phyloP scores from a whole-genome alignment of 495 filamentous ascomycete genomes.

The Lentithecium fluviatile region DNA sequence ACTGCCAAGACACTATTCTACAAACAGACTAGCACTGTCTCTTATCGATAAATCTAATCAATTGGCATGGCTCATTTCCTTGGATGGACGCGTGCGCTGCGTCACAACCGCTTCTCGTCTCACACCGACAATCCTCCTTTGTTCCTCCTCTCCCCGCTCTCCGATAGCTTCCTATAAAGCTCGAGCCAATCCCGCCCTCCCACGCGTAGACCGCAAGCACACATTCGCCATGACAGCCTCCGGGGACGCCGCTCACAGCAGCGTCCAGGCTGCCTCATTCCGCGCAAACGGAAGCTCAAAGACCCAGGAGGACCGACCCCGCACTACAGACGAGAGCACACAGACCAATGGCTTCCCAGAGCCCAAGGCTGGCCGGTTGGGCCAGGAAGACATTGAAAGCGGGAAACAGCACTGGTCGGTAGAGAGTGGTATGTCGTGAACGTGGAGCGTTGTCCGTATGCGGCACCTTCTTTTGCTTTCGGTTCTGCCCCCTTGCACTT shows the following conservation, averaged over 20 bases:
- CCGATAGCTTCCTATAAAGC: no score
- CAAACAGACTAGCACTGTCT: background rate
- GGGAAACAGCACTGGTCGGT: constrained; percentile 36
- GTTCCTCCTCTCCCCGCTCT: no score
- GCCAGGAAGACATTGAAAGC: constrained; percentile 8
- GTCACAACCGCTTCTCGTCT: background rate
- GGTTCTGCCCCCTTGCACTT: background rate
- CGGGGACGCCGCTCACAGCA: background rate
- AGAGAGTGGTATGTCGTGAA: constrained; percentile 40
- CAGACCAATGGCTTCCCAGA: constrained; percentile 40
- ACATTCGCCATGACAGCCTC: background rate
- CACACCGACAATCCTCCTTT: no score
- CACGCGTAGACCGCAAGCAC: background rate
- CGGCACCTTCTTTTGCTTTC: constrained; percentile 19
- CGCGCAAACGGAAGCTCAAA: no score
- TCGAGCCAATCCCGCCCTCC: no score
- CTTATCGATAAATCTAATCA: background rate
- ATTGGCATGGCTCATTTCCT: background rate
- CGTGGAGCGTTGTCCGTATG: constrained; percentile 28
- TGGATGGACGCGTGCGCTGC: background rate
- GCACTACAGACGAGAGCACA: constrained; percentile 3
- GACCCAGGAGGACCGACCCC: no score
- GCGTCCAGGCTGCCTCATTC: no score
- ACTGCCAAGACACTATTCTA: background rate
- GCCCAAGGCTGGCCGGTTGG: constrained; percentile 31